These are phyloP conservation scores for Pseudisothecium myosuroides DNA, from an alignment of 225 moss, liverwort and hornwort genomes.

Conservation along the genomic window DNA sequence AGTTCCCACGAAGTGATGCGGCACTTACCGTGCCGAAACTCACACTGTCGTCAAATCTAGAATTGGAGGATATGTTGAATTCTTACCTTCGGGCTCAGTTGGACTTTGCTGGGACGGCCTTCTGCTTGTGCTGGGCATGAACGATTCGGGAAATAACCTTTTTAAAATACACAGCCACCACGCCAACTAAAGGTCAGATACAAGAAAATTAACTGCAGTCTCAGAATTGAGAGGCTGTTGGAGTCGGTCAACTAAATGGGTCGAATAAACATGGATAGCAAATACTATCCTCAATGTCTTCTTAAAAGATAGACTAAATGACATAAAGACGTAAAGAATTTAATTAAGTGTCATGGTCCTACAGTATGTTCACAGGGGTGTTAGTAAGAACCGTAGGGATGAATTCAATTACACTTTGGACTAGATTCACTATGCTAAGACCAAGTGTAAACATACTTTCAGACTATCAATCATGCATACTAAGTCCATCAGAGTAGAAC, in stretches of 20 bases:
- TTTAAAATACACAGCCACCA: neutral
- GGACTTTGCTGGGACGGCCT: constrained; percentile 58
- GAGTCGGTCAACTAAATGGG: neutral
- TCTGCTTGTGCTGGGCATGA: constrained; percentile 39
- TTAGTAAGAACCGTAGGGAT: neutral
- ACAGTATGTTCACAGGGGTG: neutral
- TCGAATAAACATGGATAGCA: neutral
- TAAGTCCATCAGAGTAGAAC: neutral
- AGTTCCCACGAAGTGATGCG: neutral
- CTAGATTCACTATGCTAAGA: too few relatives aligned
- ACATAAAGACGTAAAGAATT: neutral
- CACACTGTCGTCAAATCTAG: neutral
- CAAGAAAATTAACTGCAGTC: neutral
- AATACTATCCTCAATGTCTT: neutral
- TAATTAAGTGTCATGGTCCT: neutral
- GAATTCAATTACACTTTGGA: neutral
- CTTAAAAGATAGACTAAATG: neutral
- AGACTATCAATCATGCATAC: neutral
- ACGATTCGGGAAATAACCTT: constrained; percentile 46
- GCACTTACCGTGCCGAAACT: neutral
- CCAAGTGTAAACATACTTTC: neutral
- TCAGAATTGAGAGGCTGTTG: neutral
- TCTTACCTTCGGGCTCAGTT: constrained; percentile 28
- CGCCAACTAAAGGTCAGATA: neutral
- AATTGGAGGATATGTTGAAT: neutral